These are phyloP conservation scores for Lantana camara DNA, from an alignment of 257 asterid genomes.

Conservation along the genomic window DNA sequence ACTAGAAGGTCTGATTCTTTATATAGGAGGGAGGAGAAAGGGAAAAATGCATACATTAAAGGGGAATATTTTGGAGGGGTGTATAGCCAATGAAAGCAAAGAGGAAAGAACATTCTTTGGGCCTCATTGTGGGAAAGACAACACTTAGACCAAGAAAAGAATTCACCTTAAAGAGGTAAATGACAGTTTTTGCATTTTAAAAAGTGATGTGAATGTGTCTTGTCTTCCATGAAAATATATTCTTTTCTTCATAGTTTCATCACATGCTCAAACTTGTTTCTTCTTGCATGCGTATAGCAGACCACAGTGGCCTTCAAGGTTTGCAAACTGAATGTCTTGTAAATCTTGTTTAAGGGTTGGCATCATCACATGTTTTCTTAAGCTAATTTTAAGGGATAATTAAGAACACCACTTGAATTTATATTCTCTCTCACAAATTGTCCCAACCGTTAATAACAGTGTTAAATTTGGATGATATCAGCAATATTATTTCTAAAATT, in stretches of 20 bases:
- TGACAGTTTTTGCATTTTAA: slow-evolving; percentile 31
- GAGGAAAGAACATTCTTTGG: slow-evolving; percentile 69
- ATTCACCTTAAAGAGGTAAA: slow-evolving; percentile 36
- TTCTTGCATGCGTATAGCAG: too few species aligned
- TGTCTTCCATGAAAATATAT: slow-evolving; percentile 24
- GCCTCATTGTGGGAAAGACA: slow-evolving; percentile 46
- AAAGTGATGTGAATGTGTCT: slow-evolving; percentile 19
- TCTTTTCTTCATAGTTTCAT: slow-evolving; percentile 31
- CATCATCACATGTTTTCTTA: too few species aligned
- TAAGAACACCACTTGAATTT: too few species aligned
- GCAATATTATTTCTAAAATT: too few species aligned
- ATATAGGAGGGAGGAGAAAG: slow-evolving; percentile 37
- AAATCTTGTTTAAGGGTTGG: too few species aligned
- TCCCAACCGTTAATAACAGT: too few species aligned
- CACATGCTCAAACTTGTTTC: slow-evolving; percentile 14
- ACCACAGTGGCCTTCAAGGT: too few species aligned
- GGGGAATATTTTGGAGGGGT: slow-evolving; percentile 39
- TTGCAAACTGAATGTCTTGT: too few species aligned
- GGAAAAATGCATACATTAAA: slow-evolving; percentile 31
- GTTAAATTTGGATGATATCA: too few species aligned
- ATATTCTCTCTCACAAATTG: too few species aligned
- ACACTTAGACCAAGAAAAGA: slow-evolving; percentile 53
- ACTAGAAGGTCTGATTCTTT: slow-evolving; percentile 33
- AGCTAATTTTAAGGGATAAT: too few species aligned
- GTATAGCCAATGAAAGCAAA: slow-evolving; percentile 33